phyloP scores from a whole-genome alignment of 306 rosid genomes.

The Pterocarpus santalinus region DNA sequence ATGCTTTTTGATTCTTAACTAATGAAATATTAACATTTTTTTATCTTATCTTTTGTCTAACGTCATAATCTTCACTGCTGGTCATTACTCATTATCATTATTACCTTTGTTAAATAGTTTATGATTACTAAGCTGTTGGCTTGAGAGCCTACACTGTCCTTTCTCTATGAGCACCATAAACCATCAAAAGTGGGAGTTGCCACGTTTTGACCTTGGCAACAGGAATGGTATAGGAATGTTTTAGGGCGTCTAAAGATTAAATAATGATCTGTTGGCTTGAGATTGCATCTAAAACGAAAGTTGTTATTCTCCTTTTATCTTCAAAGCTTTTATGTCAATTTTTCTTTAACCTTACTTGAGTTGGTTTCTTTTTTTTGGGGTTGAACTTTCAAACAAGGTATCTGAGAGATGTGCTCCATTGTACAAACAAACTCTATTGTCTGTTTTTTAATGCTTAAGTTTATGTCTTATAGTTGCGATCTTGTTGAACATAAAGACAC shows the following conservation, averaged over 20 bases:
- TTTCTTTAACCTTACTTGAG: background rate
- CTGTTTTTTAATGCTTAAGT: background rate
- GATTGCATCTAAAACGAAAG: background rate
- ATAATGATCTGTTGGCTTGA: background rate
- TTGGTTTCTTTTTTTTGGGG: background rate
- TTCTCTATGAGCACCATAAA: constrained; percentile 15
- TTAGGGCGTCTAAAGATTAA: constrained; percentile 17
- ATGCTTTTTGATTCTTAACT: constrained; percentile 16
- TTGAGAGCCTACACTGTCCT: constrained; percentile 31
- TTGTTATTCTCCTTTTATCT: constrained; percentile 1
- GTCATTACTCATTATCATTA: constrained; percentile 13
- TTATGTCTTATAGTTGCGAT: background rate
- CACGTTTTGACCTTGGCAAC: background rate
- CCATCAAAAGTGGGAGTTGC: background rate
- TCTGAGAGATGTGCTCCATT: background rate
- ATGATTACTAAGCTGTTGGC: constrained; percentile 3
- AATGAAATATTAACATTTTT: background rate
- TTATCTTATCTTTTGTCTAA: constrained; percentile 10
- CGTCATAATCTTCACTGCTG: constrained; percentile 12
- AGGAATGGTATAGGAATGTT: background rate
- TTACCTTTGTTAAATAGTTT: constrained; percentile 9
- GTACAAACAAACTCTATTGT: background rate
- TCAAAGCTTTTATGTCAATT: constrained; percentile 7
- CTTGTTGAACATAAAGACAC: background rate
- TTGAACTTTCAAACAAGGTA: constrained; percentile 14